Evolutionary conservation across 306 rosid genomes (phyloP).

Genomic region (Hylodesmum podocarpum): DNA sequence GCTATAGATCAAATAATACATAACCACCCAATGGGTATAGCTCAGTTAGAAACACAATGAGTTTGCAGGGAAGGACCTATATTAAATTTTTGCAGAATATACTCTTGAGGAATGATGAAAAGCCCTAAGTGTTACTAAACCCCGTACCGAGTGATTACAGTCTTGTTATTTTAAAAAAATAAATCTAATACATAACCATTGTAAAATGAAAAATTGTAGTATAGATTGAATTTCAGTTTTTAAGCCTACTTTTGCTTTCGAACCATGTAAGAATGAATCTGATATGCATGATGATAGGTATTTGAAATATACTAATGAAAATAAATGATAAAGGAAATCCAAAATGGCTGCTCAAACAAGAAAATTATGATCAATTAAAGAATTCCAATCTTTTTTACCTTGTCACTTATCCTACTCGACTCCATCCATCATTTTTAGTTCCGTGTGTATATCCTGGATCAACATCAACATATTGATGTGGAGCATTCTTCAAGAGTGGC

Average conservation of each 20-base stretch:
- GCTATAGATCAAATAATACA: background rate
- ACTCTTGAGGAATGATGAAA: no score
- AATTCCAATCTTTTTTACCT: slow-evolving; percentile 42
- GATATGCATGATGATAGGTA: background rate
- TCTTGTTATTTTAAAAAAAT: no score
- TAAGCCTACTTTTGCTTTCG: background rate
- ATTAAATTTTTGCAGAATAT: no score
- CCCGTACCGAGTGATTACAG: no score
- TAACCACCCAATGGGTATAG: no score
- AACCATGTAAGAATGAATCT: background rate
- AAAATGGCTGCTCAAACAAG: background rate
- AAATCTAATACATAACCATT: background rate
- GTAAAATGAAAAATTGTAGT: slow-evolving; percentile 3
- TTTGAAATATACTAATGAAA: background rate
- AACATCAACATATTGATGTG: slow-evolving; percentile 56
- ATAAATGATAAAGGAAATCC: slow-evolving; percentile 5
- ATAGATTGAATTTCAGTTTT: background rate
- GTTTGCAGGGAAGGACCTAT: no score
- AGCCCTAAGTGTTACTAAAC: no score
- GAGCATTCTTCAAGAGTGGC: slow-evolving; percentile 68
- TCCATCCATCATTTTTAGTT: slow-evolving; percentile 49
- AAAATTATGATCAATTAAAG: background rate
- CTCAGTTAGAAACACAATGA: no score
- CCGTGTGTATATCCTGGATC: slow-evolving; percentile 57
- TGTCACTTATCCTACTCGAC: slow-evolving; percentile 44